Base-by-base conservation (phyloP, 1,284 basidiomycete genomes). In the Phlebopus sp. region DNA sequence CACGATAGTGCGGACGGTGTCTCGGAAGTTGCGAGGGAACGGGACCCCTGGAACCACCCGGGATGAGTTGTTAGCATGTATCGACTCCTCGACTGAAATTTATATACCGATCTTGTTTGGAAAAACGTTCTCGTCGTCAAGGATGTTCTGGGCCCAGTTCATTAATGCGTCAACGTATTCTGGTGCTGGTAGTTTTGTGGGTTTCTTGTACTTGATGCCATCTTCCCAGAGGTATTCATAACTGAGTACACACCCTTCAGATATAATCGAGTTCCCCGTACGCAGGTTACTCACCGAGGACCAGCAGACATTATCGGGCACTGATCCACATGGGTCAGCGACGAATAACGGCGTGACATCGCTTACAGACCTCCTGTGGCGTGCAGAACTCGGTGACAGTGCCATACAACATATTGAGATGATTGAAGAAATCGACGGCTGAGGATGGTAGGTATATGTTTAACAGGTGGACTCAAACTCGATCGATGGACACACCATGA, bases 141-240 rank as follows among this genome's bases (percentile, higher is more conserved):
- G 76, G 47, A 97, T 78, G 38, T 77, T 79, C 69, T 99, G 97
- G 7, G 93, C 87, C 97, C 97, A 99, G 66, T 95, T 97, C 94
- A 99, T 98, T 49, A 99, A 75, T 18, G 92, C 91, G 64, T 99
- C 97, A 46, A 99, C 95, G 66, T 99, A 99, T 50, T 97, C 94
- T 2, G 94, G 93, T 1, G 94, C 95, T 4, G 91, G 83, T 18
- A 97, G 81, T 63, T 95, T 95, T 4, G 93, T 93, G n/a, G 93
- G 93, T 53, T 85, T 86, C 70, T 90, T 94, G 77, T 88, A 96
- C 55, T 82, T 88, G 46, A 84, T 78, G 14, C 93, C 92, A 61
- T 98, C 97, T 69, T 99, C 96, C 96, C 97, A 99, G 25, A 97
- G 84, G 69, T 98, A 99, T 69, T 99, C 97, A 67, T 93, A 96